Conservation (phyloP, 352 stramenopile species). For the Thalassiosira ordinaria region DNA sequence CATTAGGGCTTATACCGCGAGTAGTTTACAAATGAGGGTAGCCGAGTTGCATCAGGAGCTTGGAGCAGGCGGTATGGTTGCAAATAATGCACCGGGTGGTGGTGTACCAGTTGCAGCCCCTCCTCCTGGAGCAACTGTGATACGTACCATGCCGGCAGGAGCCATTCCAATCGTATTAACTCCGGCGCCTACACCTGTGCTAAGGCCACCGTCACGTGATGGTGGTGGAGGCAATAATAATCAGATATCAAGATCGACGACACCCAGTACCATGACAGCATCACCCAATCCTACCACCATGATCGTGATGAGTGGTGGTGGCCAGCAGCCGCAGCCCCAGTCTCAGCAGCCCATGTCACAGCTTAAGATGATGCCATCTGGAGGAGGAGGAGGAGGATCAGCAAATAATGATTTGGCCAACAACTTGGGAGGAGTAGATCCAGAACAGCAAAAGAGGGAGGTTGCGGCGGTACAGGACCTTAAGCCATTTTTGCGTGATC, state of each 20-base stretch:
- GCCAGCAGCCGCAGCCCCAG: background rate
- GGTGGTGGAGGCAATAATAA: background rate
- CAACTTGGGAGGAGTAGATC: slow-evolving; percentile 2
- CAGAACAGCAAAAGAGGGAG: slow-evolving; percentile 40
- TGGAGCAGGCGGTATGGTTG: slow-evolving; percentile 12
- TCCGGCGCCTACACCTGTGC: background rate
- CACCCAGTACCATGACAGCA: background rate
- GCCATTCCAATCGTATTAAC: slow-evolving; percentile 27
- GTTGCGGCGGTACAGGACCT: slow-evolving; percentile 32
- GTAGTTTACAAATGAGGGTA: slow-evolving; percentile 50
- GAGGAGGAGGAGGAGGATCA: no score
- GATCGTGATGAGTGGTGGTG: background rate
- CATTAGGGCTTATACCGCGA: slow-evolving; percentile 38
- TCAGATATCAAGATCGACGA: background rate
- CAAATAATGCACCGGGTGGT: background rate
- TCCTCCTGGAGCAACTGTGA: background rate
- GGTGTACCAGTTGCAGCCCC: background rate
- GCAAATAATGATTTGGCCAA: background rate
- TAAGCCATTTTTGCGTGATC: slow-evolving; percentile 17
- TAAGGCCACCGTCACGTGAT: slow-evolving; percentile 16
- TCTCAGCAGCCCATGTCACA: background rate
- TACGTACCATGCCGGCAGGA: slow-evolving; percentile 13
- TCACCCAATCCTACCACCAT: background rate
- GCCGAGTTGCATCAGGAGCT: slow-evolving; percentile 58
- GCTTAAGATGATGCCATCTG: no score